A percentile compares a stretch with the other conserved stretches of the same genome.
phyloP scores from a whole-genome alignment of 352 stramenopile genomes.

The Phytopythium helicoides region DNA sequence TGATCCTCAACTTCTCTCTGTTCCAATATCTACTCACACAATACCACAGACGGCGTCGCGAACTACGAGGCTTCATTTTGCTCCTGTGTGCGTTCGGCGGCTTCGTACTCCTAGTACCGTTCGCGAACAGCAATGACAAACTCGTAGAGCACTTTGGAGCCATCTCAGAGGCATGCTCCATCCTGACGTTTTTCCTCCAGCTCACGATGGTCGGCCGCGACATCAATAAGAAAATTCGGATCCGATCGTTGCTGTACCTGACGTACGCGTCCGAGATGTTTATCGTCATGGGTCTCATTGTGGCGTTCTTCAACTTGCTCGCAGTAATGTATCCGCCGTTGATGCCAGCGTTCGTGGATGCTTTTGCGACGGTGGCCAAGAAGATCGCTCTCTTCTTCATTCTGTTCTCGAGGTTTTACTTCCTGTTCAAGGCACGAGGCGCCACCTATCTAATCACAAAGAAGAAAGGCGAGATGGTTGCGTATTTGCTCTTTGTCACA shows the following conservation, averaged over 20 bases:
- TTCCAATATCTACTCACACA: constrained; percentile 15
- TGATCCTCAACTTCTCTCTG: constrained; percentile 14
- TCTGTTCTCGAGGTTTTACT: constrained; percentile 42
- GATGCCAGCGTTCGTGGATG: constrained; percentile 1
- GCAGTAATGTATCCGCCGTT: background rate
- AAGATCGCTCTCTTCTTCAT: constrained; percentile 29
- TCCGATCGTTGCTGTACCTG: constrained; percentile 9
- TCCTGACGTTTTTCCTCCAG: constrained; percentile 24
- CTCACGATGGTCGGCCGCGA: constrained; percentile 19
- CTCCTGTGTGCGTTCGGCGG: constrained; percentile 9
- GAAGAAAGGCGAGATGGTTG: constrained; percentile 14
- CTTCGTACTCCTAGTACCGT: constrained; percentile 11
- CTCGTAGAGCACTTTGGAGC: constrained; percentile 9
- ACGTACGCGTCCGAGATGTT: constrained; percentile 8
- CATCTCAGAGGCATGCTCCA: constrained; percentile 16
- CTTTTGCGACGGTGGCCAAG: constrained; percentile 16
- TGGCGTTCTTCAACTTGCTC: constrained; percentile 14
- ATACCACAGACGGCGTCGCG: constrained; percentile 4
- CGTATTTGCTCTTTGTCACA: constrained; percentile 22
- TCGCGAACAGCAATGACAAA: constrained; percentile 3
- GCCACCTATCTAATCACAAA: constrained; percentile 1
- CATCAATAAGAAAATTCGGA: constrained; percentile 15
- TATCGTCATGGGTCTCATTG: constrained; percentile 5
- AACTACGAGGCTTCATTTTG: background rate
- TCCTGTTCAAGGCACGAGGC: constrained; percentile 18